A percentile compares a stretch with the other conserved stretches of the same genome.
phyloP scores from a whole-genome alignment of 352 stramenopile genomes.

The Globisporangium solare region DNA sequence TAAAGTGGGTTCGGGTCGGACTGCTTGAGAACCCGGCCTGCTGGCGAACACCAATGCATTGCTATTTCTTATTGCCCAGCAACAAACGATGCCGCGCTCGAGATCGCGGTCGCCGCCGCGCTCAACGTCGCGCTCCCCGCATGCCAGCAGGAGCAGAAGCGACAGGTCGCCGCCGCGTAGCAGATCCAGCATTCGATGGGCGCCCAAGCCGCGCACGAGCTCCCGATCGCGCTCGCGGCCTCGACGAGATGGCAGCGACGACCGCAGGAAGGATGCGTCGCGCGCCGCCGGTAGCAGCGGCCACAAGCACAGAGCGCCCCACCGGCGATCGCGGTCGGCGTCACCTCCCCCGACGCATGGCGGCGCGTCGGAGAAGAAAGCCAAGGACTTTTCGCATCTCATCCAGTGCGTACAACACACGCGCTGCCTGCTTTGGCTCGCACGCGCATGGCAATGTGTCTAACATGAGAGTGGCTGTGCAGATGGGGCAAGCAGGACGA shows the following conservation, averaged over 20 bases:
- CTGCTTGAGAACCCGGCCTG: too few relatives aligned
- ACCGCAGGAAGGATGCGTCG: constrained; percentile 1
- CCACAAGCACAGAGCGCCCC: neutral
- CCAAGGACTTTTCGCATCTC: constrained; percentile 48
- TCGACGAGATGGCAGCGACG: neutral
- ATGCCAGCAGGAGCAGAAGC: neutral
- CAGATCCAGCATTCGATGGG: neutral
- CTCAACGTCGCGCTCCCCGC: neutral
- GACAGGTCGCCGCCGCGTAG: neutral
- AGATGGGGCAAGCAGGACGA: constrained; percentile 79
- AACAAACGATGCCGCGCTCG: too few relatives aligned
- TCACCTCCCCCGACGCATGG: constrained; percentile 19
- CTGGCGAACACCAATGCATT: too few relatives aligned
- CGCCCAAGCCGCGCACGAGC: constrained; percentile 2
- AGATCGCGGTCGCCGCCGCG: too few relatives aligned
- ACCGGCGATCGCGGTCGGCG: constrained; percentile 19
- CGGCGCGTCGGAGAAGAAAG: constrained; percentile 34
- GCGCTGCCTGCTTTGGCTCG: neutral
- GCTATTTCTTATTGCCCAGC: too few relatives aligned
- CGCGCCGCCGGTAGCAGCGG: neutral
- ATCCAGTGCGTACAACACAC: constrained; percentile 39
- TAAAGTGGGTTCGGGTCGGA: too few relatives aligned
- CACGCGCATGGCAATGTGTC: neutral
- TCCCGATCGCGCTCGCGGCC: constrained; percentile 7
- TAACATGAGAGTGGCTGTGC: neutral